Evolutionary conservation across 805 yeast species (phyloP), one percentile per base, ranked within the genome.

Genomic region (Cyberlindnera petersonii): DNA sequence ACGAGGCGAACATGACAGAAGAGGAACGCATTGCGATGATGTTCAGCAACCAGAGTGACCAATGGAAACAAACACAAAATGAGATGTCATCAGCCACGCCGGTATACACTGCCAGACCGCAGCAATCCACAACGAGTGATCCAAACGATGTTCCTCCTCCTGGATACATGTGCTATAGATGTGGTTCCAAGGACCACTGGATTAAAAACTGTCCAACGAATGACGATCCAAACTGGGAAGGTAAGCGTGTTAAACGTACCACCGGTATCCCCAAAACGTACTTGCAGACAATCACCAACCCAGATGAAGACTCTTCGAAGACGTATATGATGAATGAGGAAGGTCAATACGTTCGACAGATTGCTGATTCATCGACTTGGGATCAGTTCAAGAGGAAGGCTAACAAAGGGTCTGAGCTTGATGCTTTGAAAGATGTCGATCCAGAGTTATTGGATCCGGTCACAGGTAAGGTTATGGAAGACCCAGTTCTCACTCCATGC

Each of bases 261-360:
- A 93, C 98, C 0, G 99, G 99, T 80, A 93, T 93, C 56, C 99
- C 99, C 2, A 84, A 82, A 61, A 82, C 94, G 24, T 87, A 87
- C 61, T 75, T 93, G 61, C 84, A 87, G 50, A 82, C 95, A 0
- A 79, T 93, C 7, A 86, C 85, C 14, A 85, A 85, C 56, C 91
- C 91, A 20, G 86, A 81, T 26, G 83, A 75, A 31, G 77, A 64
- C 38, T 72, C 74, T 55, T 71, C 68, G 51, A 66, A 69, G 44
- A 75, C 78, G 29, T 83, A 82, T 42, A 77, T 93, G 83, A 78
- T 93, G 50, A 88, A 88, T 23, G 98, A 89, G 36, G 93, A 87
- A 24, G 99, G 99, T 35, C 86, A 89, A 53, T 93, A 85, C 59
- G 98, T 93, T 5, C 83, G 87, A 34, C 96, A 95, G n/a, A 79